Evolutionary conservation across 768 basidiomycete species (phyloP).

Genomic region (Lentinula raphanica): DNA sequence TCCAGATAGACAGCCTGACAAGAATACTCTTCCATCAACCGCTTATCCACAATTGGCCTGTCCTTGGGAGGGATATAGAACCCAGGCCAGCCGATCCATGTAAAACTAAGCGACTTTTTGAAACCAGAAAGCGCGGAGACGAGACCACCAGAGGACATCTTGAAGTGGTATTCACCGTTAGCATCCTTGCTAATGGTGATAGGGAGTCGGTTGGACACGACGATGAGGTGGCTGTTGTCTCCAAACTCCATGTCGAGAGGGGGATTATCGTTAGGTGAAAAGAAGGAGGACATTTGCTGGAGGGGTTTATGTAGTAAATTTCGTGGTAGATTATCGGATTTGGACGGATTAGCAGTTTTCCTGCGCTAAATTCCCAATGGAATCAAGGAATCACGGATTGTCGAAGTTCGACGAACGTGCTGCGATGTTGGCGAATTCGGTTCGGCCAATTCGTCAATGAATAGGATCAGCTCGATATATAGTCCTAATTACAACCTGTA

Average conservation of each 20-base stretch:
- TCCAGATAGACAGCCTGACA: constrained; percentile 98
- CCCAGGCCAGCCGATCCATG: constrained; percentile 96
- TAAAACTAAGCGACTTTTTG: constrained; percentile 97
- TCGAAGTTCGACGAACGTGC: constrained; percentile 7
- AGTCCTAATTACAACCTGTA: not conserved
- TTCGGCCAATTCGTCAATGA: not conserved
- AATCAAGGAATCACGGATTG: not conserved
- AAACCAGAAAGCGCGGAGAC: constrained; percentile 96
- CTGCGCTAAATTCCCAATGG: constrained; percentile 2
- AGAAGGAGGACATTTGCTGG: constrained; percentile 22
- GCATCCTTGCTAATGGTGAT: constrained; percentile 94
- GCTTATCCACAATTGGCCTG: constrained; percentile 83
- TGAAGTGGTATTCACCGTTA: constrained; percentile 91
- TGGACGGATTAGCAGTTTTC: not conserved
- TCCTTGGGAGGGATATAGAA: constrained; percentile 93
- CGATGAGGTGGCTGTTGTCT: constrained; percentile 69
- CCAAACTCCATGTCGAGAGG: constrained; percentile 40
- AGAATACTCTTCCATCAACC: constrained; percentile 90
- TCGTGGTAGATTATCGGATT: not conserved
- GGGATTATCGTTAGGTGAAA: constrained; percentile 19
- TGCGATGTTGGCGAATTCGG: not conserved
- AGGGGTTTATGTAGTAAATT: constrained; percentile 18
- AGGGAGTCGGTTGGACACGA: constrained; percentile 93
- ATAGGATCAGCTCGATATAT: not conserved
- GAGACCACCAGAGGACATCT: constrained; percentile 98